Evolutionary conservation across 768 basidiomycete species (phyloP).

Genomic region (Psilocybe cyanescens): DNA sequence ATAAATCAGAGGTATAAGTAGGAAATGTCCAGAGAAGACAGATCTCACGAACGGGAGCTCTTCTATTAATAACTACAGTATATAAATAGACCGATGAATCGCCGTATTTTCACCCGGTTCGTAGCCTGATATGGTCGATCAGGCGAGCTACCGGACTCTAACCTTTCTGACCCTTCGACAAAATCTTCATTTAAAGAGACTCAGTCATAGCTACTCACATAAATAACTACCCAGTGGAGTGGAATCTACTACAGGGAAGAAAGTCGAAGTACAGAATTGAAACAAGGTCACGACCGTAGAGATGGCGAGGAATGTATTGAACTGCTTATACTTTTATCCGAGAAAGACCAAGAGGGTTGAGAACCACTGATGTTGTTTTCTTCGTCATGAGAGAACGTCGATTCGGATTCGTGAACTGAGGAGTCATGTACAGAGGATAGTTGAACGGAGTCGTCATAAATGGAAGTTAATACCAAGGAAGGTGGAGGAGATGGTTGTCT

Average conservation of each 20-base stretch:
- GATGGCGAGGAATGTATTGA: background rate
- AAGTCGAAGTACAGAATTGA: background rate
- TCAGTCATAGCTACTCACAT: background rate
- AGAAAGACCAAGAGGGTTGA: background rate
- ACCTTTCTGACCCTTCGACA: background rate
- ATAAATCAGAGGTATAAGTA: slow-evolving; percentile 1
- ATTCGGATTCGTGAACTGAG: background rate
- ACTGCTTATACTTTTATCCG: slow-evolving; percentile 3
- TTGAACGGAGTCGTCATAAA: background rate
- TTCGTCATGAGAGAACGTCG: background rate
- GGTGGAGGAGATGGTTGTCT: background rate
- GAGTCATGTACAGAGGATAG: background rate
- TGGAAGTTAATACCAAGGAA: background rate
- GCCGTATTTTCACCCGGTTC: background rate
- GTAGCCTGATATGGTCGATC: background rate
- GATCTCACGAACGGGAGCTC: background rate
- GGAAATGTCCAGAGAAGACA: background rate
- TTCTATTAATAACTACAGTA: background rate
- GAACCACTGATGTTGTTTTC: background rate
- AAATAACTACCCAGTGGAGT: background rate
- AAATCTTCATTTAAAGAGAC: background rate
- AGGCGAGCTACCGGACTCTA: background rate
- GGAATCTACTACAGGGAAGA: background rate
- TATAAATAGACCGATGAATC: background rate
- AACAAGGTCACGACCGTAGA: background rate